phyloP scores from a whole-genome alignment of 306 rosid species.

The Trifolium fragiferum region DNA sequence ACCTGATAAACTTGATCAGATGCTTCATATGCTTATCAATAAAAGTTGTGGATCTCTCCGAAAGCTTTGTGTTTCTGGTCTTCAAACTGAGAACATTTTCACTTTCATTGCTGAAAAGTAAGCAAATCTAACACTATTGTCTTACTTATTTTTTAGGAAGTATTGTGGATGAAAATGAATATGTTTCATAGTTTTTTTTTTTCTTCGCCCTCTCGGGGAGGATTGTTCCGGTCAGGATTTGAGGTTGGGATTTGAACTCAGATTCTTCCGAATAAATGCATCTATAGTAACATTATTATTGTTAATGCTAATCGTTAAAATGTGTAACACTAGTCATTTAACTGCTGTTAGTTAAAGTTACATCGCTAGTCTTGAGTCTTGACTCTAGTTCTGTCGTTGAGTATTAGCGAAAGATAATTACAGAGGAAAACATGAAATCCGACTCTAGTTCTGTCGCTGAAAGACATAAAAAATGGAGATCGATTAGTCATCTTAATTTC shows the following conservation, averaged over 20 bases:
- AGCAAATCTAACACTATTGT: constrained; percentile 42
- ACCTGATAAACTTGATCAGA: constrained; percentile 65
- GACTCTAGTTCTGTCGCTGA: neutral
- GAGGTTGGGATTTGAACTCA: too few relatives aligned
- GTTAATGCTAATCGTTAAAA: constrained; percentile 18
- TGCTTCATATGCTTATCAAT: constrained; percentile 72
- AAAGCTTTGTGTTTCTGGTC: constrained; percentile 76
- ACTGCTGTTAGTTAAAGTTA: too few relatives aligned
- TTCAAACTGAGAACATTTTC: constrained; percentile 62
- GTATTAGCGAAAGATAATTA: neutral
- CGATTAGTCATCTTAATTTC: constrained; percentile 7
- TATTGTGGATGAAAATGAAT: neutral
- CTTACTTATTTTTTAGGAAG: neutral
- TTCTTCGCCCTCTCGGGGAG: too few relatives aligned
- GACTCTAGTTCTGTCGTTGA: too few relatives aligned
- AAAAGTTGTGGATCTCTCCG: constrained; percentile 85
- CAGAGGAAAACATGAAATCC: neutral
- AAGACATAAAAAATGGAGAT: neutral
- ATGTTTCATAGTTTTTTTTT: too few relatives aligned
- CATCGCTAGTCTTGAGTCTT: too few relatives aligned
- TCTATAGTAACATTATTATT: neutral
- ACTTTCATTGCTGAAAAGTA: constrained; percentile 91
- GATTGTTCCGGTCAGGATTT: too few relatives aligned
- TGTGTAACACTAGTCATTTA: neutral
- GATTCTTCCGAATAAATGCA: neutral